A percentile compares a stretch with the other conserved stretches of the same genome.
Evolutionary conservation across 2,329 filamentous ascomycete species (phyloP).

Genomic region (Pochonia chlamydosporia): DNA sequence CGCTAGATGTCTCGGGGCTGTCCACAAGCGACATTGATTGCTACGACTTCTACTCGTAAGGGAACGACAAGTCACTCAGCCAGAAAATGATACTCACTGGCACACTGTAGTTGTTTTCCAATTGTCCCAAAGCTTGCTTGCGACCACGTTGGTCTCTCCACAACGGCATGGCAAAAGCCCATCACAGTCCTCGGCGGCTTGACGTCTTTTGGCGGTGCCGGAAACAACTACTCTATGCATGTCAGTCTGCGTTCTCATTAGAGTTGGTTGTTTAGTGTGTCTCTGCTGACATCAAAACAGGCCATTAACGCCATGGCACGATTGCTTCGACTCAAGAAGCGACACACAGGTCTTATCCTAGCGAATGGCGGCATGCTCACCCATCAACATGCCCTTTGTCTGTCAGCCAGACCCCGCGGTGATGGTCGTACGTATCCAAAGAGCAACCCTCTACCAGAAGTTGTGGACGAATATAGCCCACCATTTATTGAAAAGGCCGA

Average conservation of each 20-base stretch:
- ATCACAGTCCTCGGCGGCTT: conserved; percentile 59
- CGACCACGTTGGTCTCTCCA: conserved; percentile 49
- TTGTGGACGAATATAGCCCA: conserved; percentile 9
- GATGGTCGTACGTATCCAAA: conserved; percentile 10
- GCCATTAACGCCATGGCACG: conserved; percentile 49
- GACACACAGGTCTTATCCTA: conserved; percentile 49
- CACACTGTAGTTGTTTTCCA: conserved; percentile 53
- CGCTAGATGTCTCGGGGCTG: conserved; percentile 41
- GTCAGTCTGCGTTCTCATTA: conserved; percentile 29
- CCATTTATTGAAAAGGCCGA: conserved; percentile 12
- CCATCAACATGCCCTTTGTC: conserved; percentile 56
- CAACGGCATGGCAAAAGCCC: conserved; percentile 38
- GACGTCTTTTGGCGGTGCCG: conserved; percentile 64
- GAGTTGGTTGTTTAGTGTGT: conserved; percentile 15
- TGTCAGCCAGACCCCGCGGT: conserved; percentile 39
- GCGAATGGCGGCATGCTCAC: conserved; percentile 62
- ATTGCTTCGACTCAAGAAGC: conserved; percentile 39
- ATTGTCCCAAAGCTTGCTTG: conserved; percentile 64
- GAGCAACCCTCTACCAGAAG: conserved; percentile 11
- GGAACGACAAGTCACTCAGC: neutral
- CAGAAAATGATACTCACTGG: no score
- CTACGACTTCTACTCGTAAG: conserved; percentile 57
- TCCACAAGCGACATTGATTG: conserved; percentile 48
- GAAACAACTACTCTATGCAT: conserved; percentile 68
- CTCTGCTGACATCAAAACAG: conserved; percentile 1